Evolutionary conservation across 2,329 filamentous ascomycete genomes (phyloP), one percentile per base, ranked within the genome.

Genomic region (Pleomassaria siparia): DNA sequence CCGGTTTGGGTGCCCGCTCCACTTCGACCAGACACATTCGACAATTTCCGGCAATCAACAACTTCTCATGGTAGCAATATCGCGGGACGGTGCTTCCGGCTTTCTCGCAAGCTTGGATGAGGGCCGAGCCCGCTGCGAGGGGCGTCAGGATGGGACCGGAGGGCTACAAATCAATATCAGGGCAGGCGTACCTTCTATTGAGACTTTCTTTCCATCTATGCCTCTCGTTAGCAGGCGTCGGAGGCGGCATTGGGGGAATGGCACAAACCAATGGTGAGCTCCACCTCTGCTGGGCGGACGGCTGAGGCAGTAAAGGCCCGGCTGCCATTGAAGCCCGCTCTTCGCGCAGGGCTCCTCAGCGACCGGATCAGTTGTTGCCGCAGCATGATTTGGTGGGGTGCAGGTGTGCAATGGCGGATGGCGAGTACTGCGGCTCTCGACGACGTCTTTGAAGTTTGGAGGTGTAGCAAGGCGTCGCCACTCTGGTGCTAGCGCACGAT

Each of bases 41-140:
- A 77, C 94, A 99, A 77, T 97, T 99, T 75, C 94, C 94, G 67
- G 94, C 94, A 81, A 99, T 96, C 87, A 95, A 91, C 62, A 99
- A 83, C 78, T 99, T 97, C 88, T 97, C 92, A 83, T 96, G 92
- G 76, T 97, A 97, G 78, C 92, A 97, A 76, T 96, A 96, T 89
- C 91, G 91, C 62, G 92, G 92, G 68, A 97, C 81, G 54, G 88
- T 94, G 59, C 81, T 83, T 69, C 94, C 94, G 58, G 92, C 94
- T 80, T 99, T 96, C 78, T 99, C 94, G 80, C 94, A 99, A 70
- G 94, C 94, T 79, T 99, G 94, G 72, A 99, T 99, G 66, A 99
- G 83, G 69, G 94, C 92, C 64, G 94, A 94, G 60, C 92, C 92
- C 76, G 92, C 92, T 96, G 72, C 73, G 66, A 26, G 51, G 53